Evolutionary conservation across 495 filamentous ascomycete genomes (phyloP), one percentile per base, ranked within the genome.

Genomic region (Hypomontagnella submonticulosa): DNA sequence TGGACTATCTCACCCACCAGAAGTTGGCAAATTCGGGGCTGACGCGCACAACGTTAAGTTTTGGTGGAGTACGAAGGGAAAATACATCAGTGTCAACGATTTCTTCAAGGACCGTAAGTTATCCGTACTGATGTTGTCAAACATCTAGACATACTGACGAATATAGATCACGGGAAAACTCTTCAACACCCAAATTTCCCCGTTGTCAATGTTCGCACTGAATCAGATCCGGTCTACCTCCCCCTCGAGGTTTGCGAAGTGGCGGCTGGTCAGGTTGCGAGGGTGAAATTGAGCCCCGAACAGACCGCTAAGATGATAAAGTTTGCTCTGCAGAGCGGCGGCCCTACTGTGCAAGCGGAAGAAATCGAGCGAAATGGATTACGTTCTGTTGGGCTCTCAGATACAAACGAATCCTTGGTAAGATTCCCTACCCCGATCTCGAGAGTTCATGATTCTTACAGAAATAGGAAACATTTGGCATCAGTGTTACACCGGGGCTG

Each of bases 201-300:
- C 0, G 83, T 91, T 1, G 73, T 93, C 51, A 90, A 92, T 63
- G 82, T 88, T 13, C 88, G 89, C 10, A 85, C 71, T 19, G 69
- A 40, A 4, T 76, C 82, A 1, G 78, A 83, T n/a, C 85, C 89
- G 0, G 75, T 73, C 41, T 92, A 87, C 59, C 62, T 91, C 27
- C 88, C 89, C 0, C 71, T 80, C 4, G 85, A 92, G 54, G 79
- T 88, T 9, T 89, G 86, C 71, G 48, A 61, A 1, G 84, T 91
- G 4, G 50, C 83, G 15, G 80, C 84, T 27, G 88, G 88, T 3
- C 89, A 94, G 70, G 67, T 80, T 13, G 77, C 83, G 16, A 74
- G 78, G 37, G 66, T 71, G 3, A 81, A 86, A 68, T 77, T 90
- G 20, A 67, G 66, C 34, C 78, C 78, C 1, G 69, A 72, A 0